phyloP scores from a whole-genome alignment of 371 early-diverging fungal species.

The Quaeritorhiza haematococci region DNA sequence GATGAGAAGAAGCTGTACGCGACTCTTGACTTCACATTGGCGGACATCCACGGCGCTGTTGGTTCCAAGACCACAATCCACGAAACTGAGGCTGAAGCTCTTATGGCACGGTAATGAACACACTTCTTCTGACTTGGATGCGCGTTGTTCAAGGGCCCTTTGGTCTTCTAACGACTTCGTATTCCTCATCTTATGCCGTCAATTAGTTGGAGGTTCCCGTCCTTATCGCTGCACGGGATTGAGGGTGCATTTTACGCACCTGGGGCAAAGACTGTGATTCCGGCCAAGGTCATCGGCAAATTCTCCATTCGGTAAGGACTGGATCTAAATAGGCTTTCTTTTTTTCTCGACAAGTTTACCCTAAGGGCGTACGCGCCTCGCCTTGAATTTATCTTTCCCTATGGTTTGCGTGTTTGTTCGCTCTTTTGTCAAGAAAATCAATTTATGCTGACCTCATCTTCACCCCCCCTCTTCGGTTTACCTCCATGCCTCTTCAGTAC shows the following conservation, averaged over 20 bases:
- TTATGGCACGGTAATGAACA: conserved; percentile 50
- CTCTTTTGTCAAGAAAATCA: too few species aligned
- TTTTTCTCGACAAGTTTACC: too few species aligned
- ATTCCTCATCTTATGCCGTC: too few species aligned
- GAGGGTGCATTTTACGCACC: conserved; percentile 93
- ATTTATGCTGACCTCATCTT: too few species aligned
- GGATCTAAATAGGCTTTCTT: too few species aligned
- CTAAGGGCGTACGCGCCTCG: too few species aligned
- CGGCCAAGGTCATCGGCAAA: conserved; percentile 92
- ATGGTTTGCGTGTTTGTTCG: not conserved
- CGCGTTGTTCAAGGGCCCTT: not conserved
- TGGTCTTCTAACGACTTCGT: not conserved
- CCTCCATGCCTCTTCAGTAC: conserved; percentile 15
- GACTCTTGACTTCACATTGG: conserved; percentile 70
- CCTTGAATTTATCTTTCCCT: not conserved
- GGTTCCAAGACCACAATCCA: conserved; percentile 76
- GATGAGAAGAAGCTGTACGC: conserved; percentile 81
- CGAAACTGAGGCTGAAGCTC: conserved; percentile 63
- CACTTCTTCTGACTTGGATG: conserved; percentile 39
- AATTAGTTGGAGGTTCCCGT: conserved; percentile 92
- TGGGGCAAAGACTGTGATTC: conserved; percentile 96
- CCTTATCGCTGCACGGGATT: conserved; percentile 92
- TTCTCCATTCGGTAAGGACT: conserved; percentile 78
- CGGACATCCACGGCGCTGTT: conserved; percentile 75
- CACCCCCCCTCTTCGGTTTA: too few species aligned